Evolutionary conservation across 208 protist genomes (phyloP).

Genomic region (Leishmania major): DNA sequence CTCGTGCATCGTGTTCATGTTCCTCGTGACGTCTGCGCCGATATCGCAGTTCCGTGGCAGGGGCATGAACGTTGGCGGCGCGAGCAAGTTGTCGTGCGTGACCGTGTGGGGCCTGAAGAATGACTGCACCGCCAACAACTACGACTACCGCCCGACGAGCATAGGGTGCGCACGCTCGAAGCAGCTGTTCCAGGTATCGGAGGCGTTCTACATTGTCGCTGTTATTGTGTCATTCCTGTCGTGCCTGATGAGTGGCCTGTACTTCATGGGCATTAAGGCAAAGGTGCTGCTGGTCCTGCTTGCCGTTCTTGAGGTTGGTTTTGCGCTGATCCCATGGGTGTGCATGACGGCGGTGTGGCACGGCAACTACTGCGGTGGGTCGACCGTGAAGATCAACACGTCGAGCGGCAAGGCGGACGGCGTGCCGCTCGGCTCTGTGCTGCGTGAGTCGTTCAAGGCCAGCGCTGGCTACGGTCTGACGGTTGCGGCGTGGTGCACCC

Average conservation of each 20-base stretch:
- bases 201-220: slow-evolving; percentile 67
- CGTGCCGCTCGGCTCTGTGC: slow-evolving; percentile 30
- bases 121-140: slow-evolving; percentile 39
- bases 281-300: slow-evolving; percentile 32
- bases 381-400: slow-evolving; percentile 3
- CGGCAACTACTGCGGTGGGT: slow-evolving; percentile 35
- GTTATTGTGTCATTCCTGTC: slow-evolving; percentile 44
- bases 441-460: slow-evolving; percentile 37
- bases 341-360: slow-evolving; percentile 56
- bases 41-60: slow-evolving; percentile 62
- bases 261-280: slow-evolving; percentile 39
- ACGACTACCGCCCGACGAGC: slow-evolving; percentile 21
- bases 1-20: slow-evolving; percentile 53
- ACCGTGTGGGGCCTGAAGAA: slow-evolving; percentile 59
- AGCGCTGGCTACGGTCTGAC: slow-evolving; percentile 48
- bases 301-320: slow-evolving; percentile 23
- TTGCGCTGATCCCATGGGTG: slow-evolving; percentile 53
- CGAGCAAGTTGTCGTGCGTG: slow-evolving; percentile 47
- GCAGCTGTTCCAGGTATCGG: slow-evolving; percentile 49
- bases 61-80: slow-evolving; percentile 23
- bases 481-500: slow-evolving; percentile 47
- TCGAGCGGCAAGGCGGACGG: slow-evolving; percentile 23
- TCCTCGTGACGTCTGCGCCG: slow-evolving; percentile 48
- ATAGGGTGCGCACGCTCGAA: slow-evolving; percentile 23
- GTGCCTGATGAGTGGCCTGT: slow-evolving; percentile 25